These are phyloP conservation scores for Crithidia thermophila DNA, from an alignment of 208 protist species.

Conservation along the genomic window DNA sequence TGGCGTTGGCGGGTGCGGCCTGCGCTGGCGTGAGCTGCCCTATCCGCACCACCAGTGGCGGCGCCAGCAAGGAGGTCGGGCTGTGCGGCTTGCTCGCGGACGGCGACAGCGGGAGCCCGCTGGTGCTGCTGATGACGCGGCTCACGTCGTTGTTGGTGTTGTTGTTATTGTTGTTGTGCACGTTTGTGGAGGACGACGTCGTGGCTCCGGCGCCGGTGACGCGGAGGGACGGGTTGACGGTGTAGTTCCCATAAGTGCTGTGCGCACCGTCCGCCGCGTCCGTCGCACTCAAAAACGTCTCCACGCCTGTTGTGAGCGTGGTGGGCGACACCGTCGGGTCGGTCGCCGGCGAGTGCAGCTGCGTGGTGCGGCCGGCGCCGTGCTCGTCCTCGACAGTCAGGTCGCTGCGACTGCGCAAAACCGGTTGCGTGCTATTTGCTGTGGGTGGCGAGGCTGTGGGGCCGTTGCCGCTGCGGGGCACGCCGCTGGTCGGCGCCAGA, in stretches of 20 bases:
- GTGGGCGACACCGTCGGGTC: constrained; percentile 8
- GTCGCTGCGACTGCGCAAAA: constrained; percentile 7
- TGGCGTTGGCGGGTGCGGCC: background rate
- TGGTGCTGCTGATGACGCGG: background rate
- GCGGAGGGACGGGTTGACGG: background rate
- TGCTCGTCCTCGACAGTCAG: constrained; percentile 7
- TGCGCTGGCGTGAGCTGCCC: background rate
- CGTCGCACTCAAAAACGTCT: constrained; percentile 8
- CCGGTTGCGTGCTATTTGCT: no score
- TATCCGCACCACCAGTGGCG: background rate
- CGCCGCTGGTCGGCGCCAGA: background rate
- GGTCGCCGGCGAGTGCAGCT: background rate
- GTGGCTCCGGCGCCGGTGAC: background rate
- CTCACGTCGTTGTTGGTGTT: constrained; percentile 1
- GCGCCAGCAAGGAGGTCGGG: background rate
- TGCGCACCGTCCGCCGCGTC: constrained; percentile 4
- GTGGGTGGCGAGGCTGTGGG: background rate
- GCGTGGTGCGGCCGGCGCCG: background rate
- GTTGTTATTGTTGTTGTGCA: background rate
- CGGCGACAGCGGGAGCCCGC: constrained; percentile 9
- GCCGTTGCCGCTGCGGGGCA: background rate
- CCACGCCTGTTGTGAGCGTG: constrained; percentile 4
- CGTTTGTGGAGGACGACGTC: background rate
- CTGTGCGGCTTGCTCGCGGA: constrained; percentile 4
- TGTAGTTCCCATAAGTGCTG: background rate